Percentiles rank a stretch among this genome's conserved stretches.
These are phyloP conservation scores for Lactarius hatsudake DNA, from an alignment of 768 basidiomycete genomes.

Conservation along the genomic window DNA sequence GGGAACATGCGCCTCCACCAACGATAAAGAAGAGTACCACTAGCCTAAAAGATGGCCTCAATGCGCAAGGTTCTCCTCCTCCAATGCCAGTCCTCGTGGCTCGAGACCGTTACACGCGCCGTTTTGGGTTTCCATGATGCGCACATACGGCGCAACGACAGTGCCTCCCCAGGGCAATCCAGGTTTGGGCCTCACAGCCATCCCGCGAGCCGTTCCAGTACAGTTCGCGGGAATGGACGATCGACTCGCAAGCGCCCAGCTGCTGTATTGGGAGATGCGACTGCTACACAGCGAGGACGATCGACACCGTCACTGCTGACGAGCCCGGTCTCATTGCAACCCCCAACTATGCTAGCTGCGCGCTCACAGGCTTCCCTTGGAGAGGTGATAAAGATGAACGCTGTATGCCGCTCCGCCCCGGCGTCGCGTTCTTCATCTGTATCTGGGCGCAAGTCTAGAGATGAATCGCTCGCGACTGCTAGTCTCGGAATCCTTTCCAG, in stretches of 20 bases:
- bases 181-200: constrained; percentile 2
- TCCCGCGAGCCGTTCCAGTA: constrained; percentile 19
- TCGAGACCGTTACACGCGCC: constrained; percentile 66
- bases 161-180: neutral
- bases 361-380: constrained; percentile 36
- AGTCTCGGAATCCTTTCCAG: constrained; percentile 21
- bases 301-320: constrained; percentile 9
- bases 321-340: constrained; percentile 21
- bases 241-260: constrained; percentile 26
- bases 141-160: constrained; percentile 42
- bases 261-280: constrained; percentile 31
- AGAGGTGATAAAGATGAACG: constrained; percentile 50
- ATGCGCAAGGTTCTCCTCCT: constrained; percentile 37
- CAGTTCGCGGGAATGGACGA: constrained; percentile 30
- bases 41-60: constrained; percentile 36
- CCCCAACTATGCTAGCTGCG: constrained; percentile 5
- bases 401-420: constrained; percentile 70
- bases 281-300: constrained; percentile 13
- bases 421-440: constrained; percentile 57
- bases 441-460: constrained; percentile 23
- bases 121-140: constrained; percentile 49
- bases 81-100: constrained; percentile 68
- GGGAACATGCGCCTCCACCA: constrained; percentile 3
- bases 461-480: constrained; percentile 14
- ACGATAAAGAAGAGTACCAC: constrained; percentile 28